Conservation (phyloP, 2,329 filamentous ascomycete species). For the Colletotrichum sp. region DNA sequence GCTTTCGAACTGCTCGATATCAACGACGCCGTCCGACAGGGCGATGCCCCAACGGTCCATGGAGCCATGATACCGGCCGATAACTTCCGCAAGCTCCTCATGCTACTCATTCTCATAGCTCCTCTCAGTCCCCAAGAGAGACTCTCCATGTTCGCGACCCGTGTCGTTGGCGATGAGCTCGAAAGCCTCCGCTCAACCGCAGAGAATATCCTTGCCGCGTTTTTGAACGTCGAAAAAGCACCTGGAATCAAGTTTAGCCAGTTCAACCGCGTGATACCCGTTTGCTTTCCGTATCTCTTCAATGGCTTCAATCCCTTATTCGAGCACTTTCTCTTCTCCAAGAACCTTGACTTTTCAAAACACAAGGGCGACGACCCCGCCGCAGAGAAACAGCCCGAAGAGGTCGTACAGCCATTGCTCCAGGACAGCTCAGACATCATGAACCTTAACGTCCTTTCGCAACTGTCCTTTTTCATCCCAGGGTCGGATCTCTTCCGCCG, state of each 20-base stretch:
- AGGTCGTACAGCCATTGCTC: slow-evolving; percentile 51
- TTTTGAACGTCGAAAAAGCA: slow-evolving; percentile 66
- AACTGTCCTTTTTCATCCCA: slow-evolving; percentile 75
- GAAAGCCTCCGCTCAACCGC: slow-evolving; percentile 64
- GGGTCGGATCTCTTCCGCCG: slow-evolving; percentile 67
- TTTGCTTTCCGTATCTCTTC: slow-evolving; percentile 69
- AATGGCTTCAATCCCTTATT: slow-evolving; percentile 71
- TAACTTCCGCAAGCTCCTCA: slow-evolving; percentile 72
- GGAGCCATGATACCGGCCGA: slow-evolving; percentile 75
- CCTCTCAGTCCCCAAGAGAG: slow-evolving; percentile 69
- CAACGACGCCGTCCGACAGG: slow-evolving; percentile 62
- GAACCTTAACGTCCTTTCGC: slow-evolving; percentile 66
- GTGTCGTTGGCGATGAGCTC: slow-evolving; percentile 60
- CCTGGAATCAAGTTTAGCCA: slow-evolving; percentile 66
- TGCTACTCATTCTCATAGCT: slow-evolving; percentile 71
- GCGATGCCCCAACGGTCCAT: slow-evolving; percentile 53
- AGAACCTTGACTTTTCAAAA: slow-evolving; percentile 69
- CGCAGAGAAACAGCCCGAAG: slow-evolving; percentile 19
- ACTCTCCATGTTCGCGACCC: slow-evolving; percentile 62
- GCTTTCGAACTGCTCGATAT: slow-evolving; percentile 72
- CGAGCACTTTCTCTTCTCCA: slow-evolving; percentile 77
- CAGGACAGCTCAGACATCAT: slow-evolving; percentile 64
- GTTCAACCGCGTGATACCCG: slow-evolving; percentile 64
- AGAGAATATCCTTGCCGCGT: slow-evolving; percentile 68
- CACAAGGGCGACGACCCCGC: slow-evolving; percentile 36